Evolutionary conservation across 2,329 filamentous ascomycete genomes (phyloP), one percentile per base, ranked within the genome.

Genomic region (Stromatinia cepivora): DNA sequence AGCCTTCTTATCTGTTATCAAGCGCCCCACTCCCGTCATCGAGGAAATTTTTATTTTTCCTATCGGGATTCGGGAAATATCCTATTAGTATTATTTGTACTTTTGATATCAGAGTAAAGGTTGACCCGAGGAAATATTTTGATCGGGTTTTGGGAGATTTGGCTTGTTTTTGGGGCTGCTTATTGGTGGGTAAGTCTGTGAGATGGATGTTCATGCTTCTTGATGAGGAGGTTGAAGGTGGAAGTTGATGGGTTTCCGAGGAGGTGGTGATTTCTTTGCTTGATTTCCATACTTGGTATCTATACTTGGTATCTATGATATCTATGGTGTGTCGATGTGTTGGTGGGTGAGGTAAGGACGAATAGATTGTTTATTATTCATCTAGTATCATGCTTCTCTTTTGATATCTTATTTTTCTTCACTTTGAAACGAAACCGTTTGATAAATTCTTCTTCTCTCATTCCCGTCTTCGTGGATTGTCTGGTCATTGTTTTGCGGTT

Each of bases 221-320:
- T 34, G 9, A 11, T 8, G 17, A 15, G 39, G 39, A 11, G 11
- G 39, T 45, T 59, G 57, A 46, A 46, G 42, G 34, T 34, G 39
- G 39, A 20, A 11, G 39, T 45, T 61, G 57, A 61, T 34, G 42
- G 58, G 42, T 61, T 61, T 61, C 58, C 58, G 58, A 46, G 58
- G 58, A 46, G 58, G 11, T 42, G 39, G 39, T 42, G 39, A 42
- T 42, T 42, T 42, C 39, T 10, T 31, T 31, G 31, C 31, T 31
- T 31, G 31, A 31, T 31, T 3, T 31, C 31, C n/a, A n/a, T n/a
- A n/a, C n/a, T n/a, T n/a, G n/a, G n/a, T n/a, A n/a, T n/a, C n/a
- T n/a, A n/a, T n/a, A n/a, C n/a, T n/a, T n/a, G n/a, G n/a, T 46
- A 46, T 46, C 45, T 46, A 4, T 20, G 57, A 22, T 45, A 20